These are phyloP conservation scores for Suhomyces sp. DNA, from an alignment of 805 yeast species.

Conservation along the genomic window DNA sequence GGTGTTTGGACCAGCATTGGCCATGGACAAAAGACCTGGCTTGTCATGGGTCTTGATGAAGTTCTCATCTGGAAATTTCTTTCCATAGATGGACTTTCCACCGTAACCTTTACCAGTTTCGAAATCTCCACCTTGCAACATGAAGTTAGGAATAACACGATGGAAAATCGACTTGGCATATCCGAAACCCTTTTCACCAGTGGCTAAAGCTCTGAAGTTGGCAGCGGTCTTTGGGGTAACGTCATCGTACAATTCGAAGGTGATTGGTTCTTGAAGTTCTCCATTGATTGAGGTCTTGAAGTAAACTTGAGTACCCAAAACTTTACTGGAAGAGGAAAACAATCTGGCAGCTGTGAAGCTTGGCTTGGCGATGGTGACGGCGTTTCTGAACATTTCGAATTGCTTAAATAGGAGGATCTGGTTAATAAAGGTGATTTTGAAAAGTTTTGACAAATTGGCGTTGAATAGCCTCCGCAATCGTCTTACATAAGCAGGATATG, in stretches of 20 bases:
- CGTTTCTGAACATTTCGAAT: conserved; percentile 22
- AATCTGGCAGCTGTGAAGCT: conserved; percentile 36
- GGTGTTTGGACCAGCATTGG: conserved; percentile 90
- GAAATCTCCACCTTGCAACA: conserved; percentile 81
- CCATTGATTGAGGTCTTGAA: conserved; percentile 60
- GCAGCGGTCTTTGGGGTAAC: conserved; percentile 76
- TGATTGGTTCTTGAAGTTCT: conserved; percentile 39
- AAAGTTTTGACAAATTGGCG: no score
- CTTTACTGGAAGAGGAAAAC: conserved; percentile 48
- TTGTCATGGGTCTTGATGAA: conserved; percentile 70
- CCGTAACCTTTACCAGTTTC: conserved; percentile 92
- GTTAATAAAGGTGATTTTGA: no score
- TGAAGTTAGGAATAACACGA: conserved; percentile 94
- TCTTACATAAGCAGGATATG: no score
- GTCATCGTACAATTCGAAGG: conserved; percentile 44
- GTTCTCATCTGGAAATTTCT: conserved; percentile 65
- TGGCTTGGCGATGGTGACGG: conserved; percentile 19
- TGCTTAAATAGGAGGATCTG: no score
- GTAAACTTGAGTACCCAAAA: conserved; percentile 53
- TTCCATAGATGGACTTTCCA: conserved; percentile 84
- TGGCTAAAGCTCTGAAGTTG: conserved; percentile 77
- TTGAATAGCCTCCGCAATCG: no score
- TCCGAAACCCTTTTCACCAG: conserved; percentile 95
- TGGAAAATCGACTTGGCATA: conserved; percentile 87
- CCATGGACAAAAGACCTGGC: conserved; percentile 87